Evolutionary conservation across 192 early-diverging fungal genomes (phyloP), one percentile per base, ranked within the genome.

Genomic region (Piromyces finnis): DNA sequence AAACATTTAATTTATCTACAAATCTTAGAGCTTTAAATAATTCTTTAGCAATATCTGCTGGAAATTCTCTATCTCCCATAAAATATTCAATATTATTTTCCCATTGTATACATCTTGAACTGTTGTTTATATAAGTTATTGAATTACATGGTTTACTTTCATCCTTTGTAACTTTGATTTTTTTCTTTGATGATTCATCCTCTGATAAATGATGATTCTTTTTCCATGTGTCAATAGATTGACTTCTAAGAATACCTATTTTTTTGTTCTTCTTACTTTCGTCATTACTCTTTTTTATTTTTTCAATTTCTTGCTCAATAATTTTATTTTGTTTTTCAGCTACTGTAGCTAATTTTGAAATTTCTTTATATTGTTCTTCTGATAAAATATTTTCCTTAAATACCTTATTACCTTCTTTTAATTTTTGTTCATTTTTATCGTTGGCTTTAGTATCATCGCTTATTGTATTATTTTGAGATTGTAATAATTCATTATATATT

Each of bases 1-100:
- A 90, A 26, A 92, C 92, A 2, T 88, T 84, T 78, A 82, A 83
- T 37, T 87, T 84, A 80, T 98, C 97, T 81, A 97, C 82, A 80
- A 83, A 86, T n/a, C 97, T 86, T 78, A 98, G 84, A 14, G 91
- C 88, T 29, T 85, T 85, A 85, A 98, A 98, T 29, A 98, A 85
- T n/a, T 92, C 85, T 36, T 88, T 85, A 0, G 95, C 97, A 37
- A 98, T 88, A 79, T 91, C 85, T 9, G 87, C 87, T 11, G 88
- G 81, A 15, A 84, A 83, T n/a, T 80, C 81, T 29, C 86, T 77
- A 32, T 89, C 87, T 29, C 90, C 91, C 29, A 93, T 79, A 79
- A 86, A 83, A 77, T 88, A 86, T 30, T 89, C 86, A 18, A 68
- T 68, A n/a, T 68, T 17, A 9, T 18, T 26, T n/a, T 68, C 6